phyloP scores from a whole-genome alignment of 805 yeast genomes.

The Starmera caribaea region DNA sequence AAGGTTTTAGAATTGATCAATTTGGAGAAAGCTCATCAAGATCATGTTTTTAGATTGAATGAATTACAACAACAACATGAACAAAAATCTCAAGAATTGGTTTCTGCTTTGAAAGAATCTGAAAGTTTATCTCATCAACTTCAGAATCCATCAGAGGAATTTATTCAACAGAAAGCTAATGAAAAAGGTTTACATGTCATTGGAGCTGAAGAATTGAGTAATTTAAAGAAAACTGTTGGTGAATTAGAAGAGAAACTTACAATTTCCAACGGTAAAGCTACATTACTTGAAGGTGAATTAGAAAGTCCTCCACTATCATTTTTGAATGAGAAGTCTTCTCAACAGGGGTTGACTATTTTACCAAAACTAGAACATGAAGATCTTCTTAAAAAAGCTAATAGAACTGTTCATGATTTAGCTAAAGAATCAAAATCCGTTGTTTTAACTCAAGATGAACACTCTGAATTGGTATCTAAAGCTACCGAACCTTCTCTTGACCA shows the following conservation, averaged over 20 bases:
- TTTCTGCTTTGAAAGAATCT: conserved; percentile 2
- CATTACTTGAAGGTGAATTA: conserved; percentile 6
- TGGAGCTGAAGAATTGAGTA: conserved; percentile 7
- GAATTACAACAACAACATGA: neutral
- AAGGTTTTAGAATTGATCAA: too few species aligned
- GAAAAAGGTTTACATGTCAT: conserved; percentile 13
- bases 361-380: conserved; percentile 14
- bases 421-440: conserved; percentile 8
- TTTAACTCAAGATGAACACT: conserved; percentile 6
- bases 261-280: conserved; percentile 6
- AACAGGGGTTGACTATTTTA: conserved; percentile 19
- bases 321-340: conserved; percentile 18
- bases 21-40: too few species aligned
- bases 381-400: conserved; percentile 11
- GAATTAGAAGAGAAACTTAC: conserved; percentile 4
- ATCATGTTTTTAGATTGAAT: too few species aligned
- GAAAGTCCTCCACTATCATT: conserved; percentile 24
- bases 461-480: conserved; percentile 11
- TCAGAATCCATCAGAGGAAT: conserved; percentile 22
- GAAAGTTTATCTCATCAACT: conserved; percentile 4
- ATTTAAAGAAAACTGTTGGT: conserved; percentile 2
- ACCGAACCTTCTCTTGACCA: conserved; percentile 13
- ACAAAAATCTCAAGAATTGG: neutral
- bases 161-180: conserved; percentile 20
- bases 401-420: conserved; percentile 13